Evolutionary conservation across 257 asterid genomes (phyloP).

Genomic region (Coffea canephora): DNA sequence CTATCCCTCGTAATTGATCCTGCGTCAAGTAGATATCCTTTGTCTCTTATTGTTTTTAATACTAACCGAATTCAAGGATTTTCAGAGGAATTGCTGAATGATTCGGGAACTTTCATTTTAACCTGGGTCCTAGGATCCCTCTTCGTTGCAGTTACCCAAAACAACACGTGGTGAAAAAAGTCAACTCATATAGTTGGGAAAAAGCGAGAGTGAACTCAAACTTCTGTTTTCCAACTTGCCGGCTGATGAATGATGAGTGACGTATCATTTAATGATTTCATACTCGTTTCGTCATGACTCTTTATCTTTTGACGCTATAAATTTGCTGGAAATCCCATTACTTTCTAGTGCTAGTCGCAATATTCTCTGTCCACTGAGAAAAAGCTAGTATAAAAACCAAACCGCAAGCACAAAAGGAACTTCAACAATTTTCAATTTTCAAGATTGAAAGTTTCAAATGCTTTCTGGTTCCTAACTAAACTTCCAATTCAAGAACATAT

Average conservation of each 20-base stretch:
- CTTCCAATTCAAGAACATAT: not conserved
- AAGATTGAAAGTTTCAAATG: not conserved
- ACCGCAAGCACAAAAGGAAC: not conserved
- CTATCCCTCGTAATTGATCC: not conserved
- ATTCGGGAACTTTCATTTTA: not conserved
- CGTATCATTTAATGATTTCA: not conserved
- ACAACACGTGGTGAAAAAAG: not conserved
- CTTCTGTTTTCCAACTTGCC: conserved; percentile 1
- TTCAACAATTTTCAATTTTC: not conserved
- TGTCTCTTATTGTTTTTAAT: too few relatives aligned
- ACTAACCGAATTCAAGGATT: not conserved
- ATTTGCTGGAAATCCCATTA: too few relatives aligned
- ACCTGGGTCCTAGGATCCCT: not conserved
- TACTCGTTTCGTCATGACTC: not conserved
- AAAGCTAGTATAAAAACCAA: not conserved
- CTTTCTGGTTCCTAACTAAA: not conserved
- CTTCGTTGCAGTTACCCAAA: not conserved
- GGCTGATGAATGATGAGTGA: conserved; percentile 11
- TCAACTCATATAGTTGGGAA: not conserved
- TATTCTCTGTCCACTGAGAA: not conserved
- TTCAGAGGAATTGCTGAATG: not conserved
- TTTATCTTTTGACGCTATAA: not conserved
- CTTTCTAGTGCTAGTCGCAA: not conserved
- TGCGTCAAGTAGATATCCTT: not conserved
- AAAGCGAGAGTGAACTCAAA: not conserved